Evolutionary conservation across 805 yeast genomes (phyloP), one percentile per base, ranked within the genome.

Genomic region (Naumovozyma dairenensis): DNA sequence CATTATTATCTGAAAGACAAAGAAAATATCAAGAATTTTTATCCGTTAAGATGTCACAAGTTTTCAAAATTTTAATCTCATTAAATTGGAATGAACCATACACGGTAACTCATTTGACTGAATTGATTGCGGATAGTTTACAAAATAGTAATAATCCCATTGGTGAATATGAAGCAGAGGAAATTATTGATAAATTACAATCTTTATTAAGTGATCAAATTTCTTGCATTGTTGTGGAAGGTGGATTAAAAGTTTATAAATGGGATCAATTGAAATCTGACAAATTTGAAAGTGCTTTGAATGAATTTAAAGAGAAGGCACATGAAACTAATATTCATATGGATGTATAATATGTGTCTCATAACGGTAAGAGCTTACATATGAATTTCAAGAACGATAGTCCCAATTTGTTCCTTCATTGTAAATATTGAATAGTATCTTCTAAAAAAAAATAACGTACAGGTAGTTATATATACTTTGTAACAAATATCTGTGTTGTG

Each of bases 61-160:
- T 56, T 1, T 53, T 46, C 15, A 48, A 49, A 9, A 52, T 56
- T 10, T 35, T 55, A 5, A 34, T 38, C 15, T 44, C 53, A 10
- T 28, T 55, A 17, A 39, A 44, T 4, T 36, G 43, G 36, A 40
- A 42, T 16, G 32, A 36, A 28, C 61, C 61, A 9, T 53, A 56
- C 26, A 56, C 61, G 0, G 41, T 30, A 7, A 52, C 57, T 5
- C 44, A 53, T 28, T 28, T 56, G 10, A 36, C 44, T 18, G 29
- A 45, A 4, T 28, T 56, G 12, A 46, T 55, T 29, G 57, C 51
- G 7, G 61, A 56, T 29, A 45, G 53, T 34, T 40, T 56, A 21
- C 48, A 44, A 28, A 58, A 56, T 32, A 46, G 54, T 33, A 55
- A 55, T 32, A 56, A 55, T 26, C 61, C 61, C 4, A 48, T 55